Conservation (phyloP, 768 basidiomycete genomes). For the Mycena metata region DNA sequence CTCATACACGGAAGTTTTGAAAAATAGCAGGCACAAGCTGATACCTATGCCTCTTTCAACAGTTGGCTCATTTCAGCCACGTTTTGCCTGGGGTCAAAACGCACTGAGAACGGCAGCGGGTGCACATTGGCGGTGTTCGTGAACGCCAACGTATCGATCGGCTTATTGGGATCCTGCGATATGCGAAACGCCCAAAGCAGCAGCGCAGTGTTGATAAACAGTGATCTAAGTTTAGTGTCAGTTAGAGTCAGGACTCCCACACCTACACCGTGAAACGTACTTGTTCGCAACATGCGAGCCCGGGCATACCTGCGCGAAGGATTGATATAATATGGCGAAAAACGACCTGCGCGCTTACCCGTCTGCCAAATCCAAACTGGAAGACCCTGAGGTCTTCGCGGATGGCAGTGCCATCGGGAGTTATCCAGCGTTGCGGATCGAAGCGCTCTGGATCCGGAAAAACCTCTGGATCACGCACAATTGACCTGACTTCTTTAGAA, state of each 20-base stretch:
- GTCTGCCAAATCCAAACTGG: conserved; percentile 70
- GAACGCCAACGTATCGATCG: conserved; percentile 74
- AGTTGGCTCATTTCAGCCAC: background rate
- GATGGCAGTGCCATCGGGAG: conserved; percentile 53
- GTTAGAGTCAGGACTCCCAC: background rate
- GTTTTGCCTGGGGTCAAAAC: conserved; percentile 64
- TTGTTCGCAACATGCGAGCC: conserved; percentile 70
- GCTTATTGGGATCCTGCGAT: conserved; percentile 60
- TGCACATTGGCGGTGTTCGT: conserved; percentile 75
- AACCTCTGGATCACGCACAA: conserved; percentile 68
- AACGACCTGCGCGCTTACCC: conserved; percentile 44
- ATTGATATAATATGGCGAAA: background rate
- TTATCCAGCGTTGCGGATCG: conserved; percentile 71
- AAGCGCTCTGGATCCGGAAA: conserved; percentile 74
- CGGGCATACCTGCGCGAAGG: conserved; percentile 65
- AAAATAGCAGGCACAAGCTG: too few relatives aligned
- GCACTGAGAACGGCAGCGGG: conserved; percentile 66
- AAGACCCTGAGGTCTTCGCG: conserved; percentile 67
- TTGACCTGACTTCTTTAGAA: conserved; percentile 52
- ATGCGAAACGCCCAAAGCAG: conserved; percentile 77
- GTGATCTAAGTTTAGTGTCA: conserved; percentile 55
- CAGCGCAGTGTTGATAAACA: conserved; percentile 76
- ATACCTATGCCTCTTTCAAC: too few relatives aligned
- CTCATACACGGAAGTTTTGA: too few relatives aligned
- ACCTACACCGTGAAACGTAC: conserved; percentile 44